These are phyloP conservation scores for Nevesoporus exiguus DNA, from an alignment of 768 basidiomycete genomes.

Conservation along the genomic window DNA sequence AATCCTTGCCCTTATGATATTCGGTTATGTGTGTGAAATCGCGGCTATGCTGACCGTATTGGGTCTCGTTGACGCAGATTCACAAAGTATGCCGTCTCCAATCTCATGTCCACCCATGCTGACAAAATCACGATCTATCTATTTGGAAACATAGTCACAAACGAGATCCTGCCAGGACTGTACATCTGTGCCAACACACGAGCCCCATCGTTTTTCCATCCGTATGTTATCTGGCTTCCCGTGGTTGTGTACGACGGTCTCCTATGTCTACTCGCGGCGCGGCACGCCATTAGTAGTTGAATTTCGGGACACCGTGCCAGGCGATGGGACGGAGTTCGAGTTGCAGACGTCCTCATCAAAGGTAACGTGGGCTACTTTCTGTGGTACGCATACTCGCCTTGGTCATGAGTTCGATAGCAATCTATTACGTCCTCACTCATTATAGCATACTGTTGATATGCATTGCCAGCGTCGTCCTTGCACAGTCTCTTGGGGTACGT, in stretches of 20 bases:
- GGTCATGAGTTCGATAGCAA: too few species aligned
- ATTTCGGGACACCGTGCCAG: background rate
- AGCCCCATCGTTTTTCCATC: background rate
- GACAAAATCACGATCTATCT: background rate
- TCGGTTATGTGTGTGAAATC: constrained; percentile 14
- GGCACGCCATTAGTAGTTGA: constrained; percentile 3
- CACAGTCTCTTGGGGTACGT: constrained; percentile 5
- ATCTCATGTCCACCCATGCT: background rate
- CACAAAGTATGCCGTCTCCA: constrained; percentile 1
- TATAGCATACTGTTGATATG: constrained; percentile 13
- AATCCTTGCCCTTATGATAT: constrained; percentile 8
- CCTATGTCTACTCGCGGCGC: constrained; percentile 4
- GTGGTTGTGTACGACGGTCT: constrained; percentile 6
- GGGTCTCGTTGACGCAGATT: background rate
- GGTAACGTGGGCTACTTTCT: constrained; percentile 16
- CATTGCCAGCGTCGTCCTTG: background rate
- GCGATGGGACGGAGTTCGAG: background rate
- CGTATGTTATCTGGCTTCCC: constrained; percentile 9
- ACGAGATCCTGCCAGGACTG: constrained; percentile 3
- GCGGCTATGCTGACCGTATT: constrained; percentile 5
- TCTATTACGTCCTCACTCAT: background rate
- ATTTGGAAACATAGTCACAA: background rate
- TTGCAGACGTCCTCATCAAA: constrained; percentile 10
- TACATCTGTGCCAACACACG: constrained; percentile 1
- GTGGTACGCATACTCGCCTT: constrained; percentile 4